Base-by-base conservation (phyloP, 306 rosid genomes). In the Vachellia collinsii region DNA sequence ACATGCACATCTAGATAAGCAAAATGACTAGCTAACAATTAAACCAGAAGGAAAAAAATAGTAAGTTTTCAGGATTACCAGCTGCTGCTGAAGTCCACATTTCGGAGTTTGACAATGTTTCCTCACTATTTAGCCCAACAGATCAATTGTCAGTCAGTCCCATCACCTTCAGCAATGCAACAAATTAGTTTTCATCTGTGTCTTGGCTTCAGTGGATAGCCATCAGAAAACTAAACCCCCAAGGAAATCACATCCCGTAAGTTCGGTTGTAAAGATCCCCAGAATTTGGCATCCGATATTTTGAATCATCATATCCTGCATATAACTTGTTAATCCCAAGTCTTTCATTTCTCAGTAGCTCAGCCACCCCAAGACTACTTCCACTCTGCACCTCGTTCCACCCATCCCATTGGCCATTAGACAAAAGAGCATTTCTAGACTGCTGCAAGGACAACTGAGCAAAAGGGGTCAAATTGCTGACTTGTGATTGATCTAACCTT, bases 401-500 rank as follows among this genome's bases (percentile, higher is more conserved):
- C 69, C 94, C 89, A 83, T 91, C 97, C 97, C 97, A 95, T 58
- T 90, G 97, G 42, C 99, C 97, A 91, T 92, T 92, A 69, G 98
- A 86, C 85, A 90, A 63, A 36, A 83, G 76, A 51, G 92, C 81
- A 79, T 88, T 96, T 83, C 94, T 83, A 66, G 98, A 83, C 68
- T 90, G 98, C 82, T 92, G 98, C 53, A 89, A 75, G 70, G 99
- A 88, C 84, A 90, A 44, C 77, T 89, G 99, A 37, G 93, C 90
- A 85, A 84, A 93, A 38, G 93, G 93, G 37, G 92, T 80, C 22
- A 92, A 43, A 79, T 88, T 90, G 86, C 80, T 89, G 20, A 82
- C 88, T 81, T 88, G 97, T 19, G 97, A 82, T 76, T 96, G 99
- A 65, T 93, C 98, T 63, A 91, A 84, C 92, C 98, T 93, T 8